phyloP scores from a whole-genome alignment of 768 basidiomycete species.

The Auriculariales sp. region DNA sequence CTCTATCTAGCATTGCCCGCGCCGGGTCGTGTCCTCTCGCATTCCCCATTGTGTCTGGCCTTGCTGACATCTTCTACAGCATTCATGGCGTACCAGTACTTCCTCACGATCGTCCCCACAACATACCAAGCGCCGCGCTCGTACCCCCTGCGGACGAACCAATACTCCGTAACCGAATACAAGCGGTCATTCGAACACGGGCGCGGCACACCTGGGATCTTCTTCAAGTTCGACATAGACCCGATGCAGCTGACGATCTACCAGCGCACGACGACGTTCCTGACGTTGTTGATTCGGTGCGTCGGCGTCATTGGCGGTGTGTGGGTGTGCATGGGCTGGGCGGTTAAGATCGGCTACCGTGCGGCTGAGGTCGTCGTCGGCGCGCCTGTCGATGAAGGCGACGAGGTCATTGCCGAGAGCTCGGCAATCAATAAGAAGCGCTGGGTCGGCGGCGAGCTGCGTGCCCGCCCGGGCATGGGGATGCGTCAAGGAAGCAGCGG shows the following conservation, averaged over 20 bases:
- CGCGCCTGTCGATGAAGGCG: slow-evolving; percentile 29
- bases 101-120: slow-evolving; percentile 89
- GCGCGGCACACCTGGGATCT: slow-evolving; percentile 79
- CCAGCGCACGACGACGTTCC: slow-evolving; percentile 73
- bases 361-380: slow-evolving; percentile 52
- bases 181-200: slow-evolving; percentile 60
- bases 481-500: slow-evolving; percentile 39
- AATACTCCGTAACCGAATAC: slow-evolving; percentile 94
- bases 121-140: slow-evolving; percentile 72
- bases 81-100: slow-evolving; percentile 89
- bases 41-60: background rate
- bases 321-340: slow-evolving; percentile 73
- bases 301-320: slow-evolving; percentile 91
- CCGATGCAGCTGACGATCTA: slow-evolving; percentile 74
- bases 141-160: slow-evolving; percentile 52
- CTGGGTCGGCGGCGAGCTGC: slow-evolving; percentile 53
- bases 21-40: too few species aligned
- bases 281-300: slow-evolving; percentile 68
- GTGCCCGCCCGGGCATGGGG: slow-evolving; percentile 29
- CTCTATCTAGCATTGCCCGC: too few species aligned
- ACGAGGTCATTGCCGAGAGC: slow-evolving; percentile 54
- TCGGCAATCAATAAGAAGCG: slow-evolving; percentile 46
- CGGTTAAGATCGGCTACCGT: slow-evolving; percentile 47
- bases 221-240: slow-evolving; percentile 97
- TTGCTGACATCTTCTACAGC: slow-evolving; percentile 26